Evolutionary conservation across 129 eudicot genomes (phyloP).

Genomic region (Centaurea solstitialis): DNA sequence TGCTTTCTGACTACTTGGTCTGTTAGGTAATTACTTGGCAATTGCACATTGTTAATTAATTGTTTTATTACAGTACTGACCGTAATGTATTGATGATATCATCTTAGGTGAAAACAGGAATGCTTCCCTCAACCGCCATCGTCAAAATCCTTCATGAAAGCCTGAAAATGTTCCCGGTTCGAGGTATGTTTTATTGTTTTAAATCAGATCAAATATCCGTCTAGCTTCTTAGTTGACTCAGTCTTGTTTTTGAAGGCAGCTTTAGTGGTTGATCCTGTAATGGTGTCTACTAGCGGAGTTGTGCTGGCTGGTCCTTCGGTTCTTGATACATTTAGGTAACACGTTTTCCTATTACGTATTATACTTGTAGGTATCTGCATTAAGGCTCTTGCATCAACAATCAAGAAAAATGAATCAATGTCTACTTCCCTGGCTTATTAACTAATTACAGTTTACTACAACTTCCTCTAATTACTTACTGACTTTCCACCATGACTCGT

Average conservation of each 20-base stretch:
- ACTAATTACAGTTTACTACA: no score
- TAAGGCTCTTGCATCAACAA: no score
- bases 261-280: slow-evolving; percentile 96
- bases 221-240: slow-evolving; percentile 33
- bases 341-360: neutral
- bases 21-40: neutral
- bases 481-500: no score
- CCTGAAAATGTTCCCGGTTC: slow-evolving; percentile 66
- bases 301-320: slow-evolving; percentile 78
- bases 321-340: slow-evolving; percentile 60
- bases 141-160: slow-evolving; percentile 62
- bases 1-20: neutral
- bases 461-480: no score
- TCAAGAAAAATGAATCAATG: no score
- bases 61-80: slow-evolving; percentile 1
- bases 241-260: slow-evolving; percentile 65
- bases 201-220: neutral
- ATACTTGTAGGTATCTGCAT: neutral
- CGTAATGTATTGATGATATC: slow-evolving; percentile 22
- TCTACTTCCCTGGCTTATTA: no score
- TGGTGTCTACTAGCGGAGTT: slow-evolving; percentile 96
- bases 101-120: slow-evolving; percentile 93
- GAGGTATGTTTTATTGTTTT: slow-evolving; percentile 48
- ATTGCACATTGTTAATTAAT: neutral
- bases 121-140: slow-evolving; percentile 86